Conservation (phyloP, 345 rosid species). For the Pistacia integerrima region DNA sequence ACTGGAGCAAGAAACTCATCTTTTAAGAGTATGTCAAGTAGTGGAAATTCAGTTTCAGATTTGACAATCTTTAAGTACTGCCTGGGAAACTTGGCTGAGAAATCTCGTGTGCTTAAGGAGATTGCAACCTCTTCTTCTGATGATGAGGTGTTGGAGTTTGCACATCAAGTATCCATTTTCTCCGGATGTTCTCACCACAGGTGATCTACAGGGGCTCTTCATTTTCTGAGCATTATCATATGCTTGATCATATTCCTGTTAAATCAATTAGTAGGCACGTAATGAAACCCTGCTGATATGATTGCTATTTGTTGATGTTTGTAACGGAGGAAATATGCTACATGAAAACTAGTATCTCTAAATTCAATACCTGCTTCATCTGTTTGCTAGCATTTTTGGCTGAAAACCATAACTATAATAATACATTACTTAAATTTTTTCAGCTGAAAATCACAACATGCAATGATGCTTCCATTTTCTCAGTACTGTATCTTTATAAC, state of each 20-base stretch:
- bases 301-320: slow-evolving; percentile 10
- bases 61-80: slow-evolving; percentile 69
- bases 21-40: slow-evolving; percentile 35
- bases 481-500: background rate
- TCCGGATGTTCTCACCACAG: slow-evolving; percentile 93
- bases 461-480: background rate
- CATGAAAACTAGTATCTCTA: background rate
- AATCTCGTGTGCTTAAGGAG: slow-evolving; percentile 78
- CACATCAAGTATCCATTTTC: slow-evolving; percentile 73
- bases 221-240: background rate
- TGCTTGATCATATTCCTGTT: slow-evolving; percentile 4
- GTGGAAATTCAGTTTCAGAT: slow-evolving; percentile 59
- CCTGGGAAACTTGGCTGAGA: slow-evolving; percentile 72
- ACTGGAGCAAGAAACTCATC: slow-evolving; percentile 48
- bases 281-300: background rate
- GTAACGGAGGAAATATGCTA: background rate
- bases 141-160: slow-evolving; percentile 65
- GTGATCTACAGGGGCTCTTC: slow-evolving; percentile 35
- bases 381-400: background rate
- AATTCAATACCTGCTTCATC: background rate
- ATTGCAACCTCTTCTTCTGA: slow-evolving; percentile 65
- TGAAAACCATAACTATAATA: background rate
- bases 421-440: background rate
- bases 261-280: background rate
- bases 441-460: background rate